Evolutionary conservation across 495 filamentous ascomycete genomes (phyloP), one percentile per base, ranked within the genome.

Genomic region (Tuber aestivum): DNA sequence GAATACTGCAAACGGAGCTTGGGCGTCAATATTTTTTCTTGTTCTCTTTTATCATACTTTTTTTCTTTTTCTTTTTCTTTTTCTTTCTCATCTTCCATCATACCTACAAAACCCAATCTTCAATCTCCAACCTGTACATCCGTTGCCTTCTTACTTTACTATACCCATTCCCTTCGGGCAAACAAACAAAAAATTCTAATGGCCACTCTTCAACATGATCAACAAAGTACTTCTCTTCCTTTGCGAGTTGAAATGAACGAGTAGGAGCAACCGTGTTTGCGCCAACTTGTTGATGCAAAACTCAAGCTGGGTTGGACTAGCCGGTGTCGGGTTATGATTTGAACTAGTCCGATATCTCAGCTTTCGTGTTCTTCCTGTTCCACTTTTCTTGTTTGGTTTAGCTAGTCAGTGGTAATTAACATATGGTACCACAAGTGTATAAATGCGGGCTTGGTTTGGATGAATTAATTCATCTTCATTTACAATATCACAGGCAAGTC

Each of bases 21-120:
- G 48, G 61, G 35, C 41, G 70, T 56, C 42, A 70, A 79, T 70
- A 23, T 71, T 71, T 32, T 78, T 38, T 70, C 50, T 32, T 50
- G n/a, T n/a, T n/a, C n/a, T 56, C 42, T 61, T 38, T 50, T 72
- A 68, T 71, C 45, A 41, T 42, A 35, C 69, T 72, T 50, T 70
- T 45, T 41, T 61, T 70, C 45, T 45, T 79, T 16, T 45, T 75
- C 10, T n/a, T 50, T 71, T 1, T 50, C 16, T 75, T 48, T 35
- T 10, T 35, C 27, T 18, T 65, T 65, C 4, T 65, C 4, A 8
- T 65, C 27, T 18, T 65, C 27, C 27, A 32, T 61, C 50, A 32
- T 65, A 61, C 50, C 27, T 14, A 35, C 27, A 3, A 20, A 61
- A 10, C 27, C 23, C 48, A 56, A 12, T 56, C 56, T 65, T 35